These are phyloP conservation scores for Phlyctochytrium arcticum DNA, from an alignment of 192 early-diverging fungal species.

Conservation along the genomic window DNA sequence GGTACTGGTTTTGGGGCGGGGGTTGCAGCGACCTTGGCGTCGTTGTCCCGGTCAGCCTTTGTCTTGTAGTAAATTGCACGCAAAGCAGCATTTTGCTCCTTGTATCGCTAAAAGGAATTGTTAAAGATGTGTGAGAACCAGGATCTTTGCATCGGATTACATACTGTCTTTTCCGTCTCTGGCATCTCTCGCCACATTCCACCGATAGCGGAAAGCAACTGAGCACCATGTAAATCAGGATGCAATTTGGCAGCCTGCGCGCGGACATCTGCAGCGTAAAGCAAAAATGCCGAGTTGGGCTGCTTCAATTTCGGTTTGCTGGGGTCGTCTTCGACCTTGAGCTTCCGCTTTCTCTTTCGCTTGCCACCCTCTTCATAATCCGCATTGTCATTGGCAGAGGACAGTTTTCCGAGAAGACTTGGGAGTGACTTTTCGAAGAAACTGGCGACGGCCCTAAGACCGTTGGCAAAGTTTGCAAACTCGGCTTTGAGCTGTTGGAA, in stretches of 20 bases:
- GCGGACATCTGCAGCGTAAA: not conserved
- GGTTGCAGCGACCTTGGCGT: not conserved
- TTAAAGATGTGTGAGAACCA: not conserved
- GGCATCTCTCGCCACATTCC: not conserved
- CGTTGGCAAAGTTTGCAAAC: too few relatives aligned
- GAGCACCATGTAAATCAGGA: not conserved
- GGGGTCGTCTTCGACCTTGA: not conserved
- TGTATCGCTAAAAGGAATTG: not conserved
- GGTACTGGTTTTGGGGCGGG: too few relatives aligned
- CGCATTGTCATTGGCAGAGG: too few relatives aligned
- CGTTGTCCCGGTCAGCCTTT: not conserved
- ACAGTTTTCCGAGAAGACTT: too few relatives aligned
- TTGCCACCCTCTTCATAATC: not conserved
- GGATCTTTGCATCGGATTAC: not conserved
- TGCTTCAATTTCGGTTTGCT: not conserved
- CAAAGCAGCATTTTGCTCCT: not conserved
- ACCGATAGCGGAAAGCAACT: not conserved
- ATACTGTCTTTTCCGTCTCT: not conserved
- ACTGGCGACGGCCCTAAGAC: too few relatives aligned
- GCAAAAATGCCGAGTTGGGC: not conserved
- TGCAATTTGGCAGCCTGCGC: not conserved
- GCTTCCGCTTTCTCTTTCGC: not conserved
- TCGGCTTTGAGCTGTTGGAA: too few relatives aligned
- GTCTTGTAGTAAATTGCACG: not conserved
- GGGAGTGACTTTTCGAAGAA: too few relatives aligned